Base-by-base conservation (phyloP, 2,329 filamentous ascomycete species). In the Cladosporium sp. region DNA sequence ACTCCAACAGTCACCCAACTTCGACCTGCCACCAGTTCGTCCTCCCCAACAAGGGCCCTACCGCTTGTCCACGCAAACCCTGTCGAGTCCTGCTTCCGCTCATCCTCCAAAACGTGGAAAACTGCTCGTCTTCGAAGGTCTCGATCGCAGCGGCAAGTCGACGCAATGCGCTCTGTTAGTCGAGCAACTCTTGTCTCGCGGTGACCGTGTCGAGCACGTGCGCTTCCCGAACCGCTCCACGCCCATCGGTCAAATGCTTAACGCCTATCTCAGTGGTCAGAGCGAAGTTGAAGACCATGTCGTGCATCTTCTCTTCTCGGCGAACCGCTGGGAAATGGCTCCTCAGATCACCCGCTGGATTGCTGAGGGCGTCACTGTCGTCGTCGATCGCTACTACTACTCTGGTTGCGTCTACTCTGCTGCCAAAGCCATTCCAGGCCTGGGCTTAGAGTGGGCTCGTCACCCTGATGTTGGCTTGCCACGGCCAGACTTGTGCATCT, bases 311-410 rank as follows among this genome's bases (percentile, higher is more conserved):
- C 80, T 96, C 19, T 96, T 96, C 74, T 91, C 88, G 59, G 91
- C 92, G 9, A 97, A 97, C 71, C 82, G 92, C 48, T 96, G 92
- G 92, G 92, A 96, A 70, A 72, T 78, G 45, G 76, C 73, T 69
- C 74, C 69, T 39, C 70, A 69, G 1, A 78, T 79, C 28, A 64
- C 68, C 60, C 50, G 65, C 20, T 69, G 71, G 6, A 77, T 97
- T 5, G 75, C 78, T 0, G 72, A 78, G 1, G 92, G 93, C 8
- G 86, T 80, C 19, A 94, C 85, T 0, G 81, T 99, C 32, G 79
- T 99, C 37, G 86, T 93, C 64, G 94, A 99, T 73, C 86, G 94
- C 48, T 99, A 97, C 77, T 96, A 95, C 71, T 93, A 96, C 77
- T 94, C 89, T 19, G 94, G 94, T 55, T 89, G 92, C 58, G 91